Evolutionary conservation across 2,329 filamentous ascomycete species (phyloP).

Genomic region (Hypoxylon sp.): DNA sequence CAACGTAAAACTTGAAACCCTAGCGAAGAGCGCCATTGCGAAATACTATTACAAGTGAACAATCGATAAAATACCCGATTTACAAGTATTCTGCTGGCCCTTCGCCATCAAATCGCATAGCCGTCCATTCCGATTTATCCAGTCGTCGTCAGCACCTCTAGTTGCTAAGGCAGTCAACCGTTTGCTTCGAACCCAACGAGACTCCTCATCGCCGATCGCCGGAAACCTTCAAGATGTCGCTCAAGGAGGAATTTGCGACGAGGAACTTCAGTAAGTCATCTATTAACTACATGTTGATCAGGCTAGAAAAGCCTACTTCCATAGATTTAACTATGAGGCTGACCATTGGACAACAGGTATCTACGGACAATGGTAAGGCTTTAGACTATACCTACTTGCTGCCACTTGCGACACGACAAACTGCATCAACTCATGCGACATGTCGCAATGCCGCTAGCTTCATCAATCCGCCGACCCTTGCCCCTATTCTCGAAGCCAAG

Average conservation of each 20-base stretch:
- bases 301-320: constrained; percentile 21
- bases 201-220: constrained; percentile 2
- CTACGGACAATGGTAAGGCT: constrained; percentile 80
- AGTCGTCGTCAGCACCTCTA: constrained; percentile 39
- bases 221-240: constrained; percentile 70
- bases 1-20: constrained; percentile 5
- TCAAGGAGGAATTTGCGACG: constrained; percentile 80
- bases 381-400: constrained; percentile 15
- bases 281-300: constrained; percentile 14
- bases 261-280: constrained; percentile 78
- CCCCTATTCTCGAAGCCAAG: background rate
- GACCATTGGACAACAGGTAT: constrained; percentile 70
- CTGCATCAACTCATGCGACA: constrained; percentile 18
- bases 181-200: constrained; percentile 25
- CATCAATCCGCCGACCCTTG: constrained; percentile 1
- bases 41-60: constrained; percentile 30
- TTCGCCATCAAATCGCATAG: constrained; percentile 36
- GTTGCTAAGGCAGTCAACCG: constrained; percentile 15
- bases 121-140: constrained; percentile 31
- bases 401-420: constrained; percentile 6
- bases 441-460: background rate
- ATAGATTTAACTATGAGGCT: constrained; percentile 51
- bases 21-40: constrained; percentile 13
- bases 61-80: constrained; percentile 14
- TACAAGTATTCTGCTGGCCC: constrained; percentile 7